Base-by-base conservation (phyloP, 306 rosid genomes). In the Cercis canadensis region DNA sequence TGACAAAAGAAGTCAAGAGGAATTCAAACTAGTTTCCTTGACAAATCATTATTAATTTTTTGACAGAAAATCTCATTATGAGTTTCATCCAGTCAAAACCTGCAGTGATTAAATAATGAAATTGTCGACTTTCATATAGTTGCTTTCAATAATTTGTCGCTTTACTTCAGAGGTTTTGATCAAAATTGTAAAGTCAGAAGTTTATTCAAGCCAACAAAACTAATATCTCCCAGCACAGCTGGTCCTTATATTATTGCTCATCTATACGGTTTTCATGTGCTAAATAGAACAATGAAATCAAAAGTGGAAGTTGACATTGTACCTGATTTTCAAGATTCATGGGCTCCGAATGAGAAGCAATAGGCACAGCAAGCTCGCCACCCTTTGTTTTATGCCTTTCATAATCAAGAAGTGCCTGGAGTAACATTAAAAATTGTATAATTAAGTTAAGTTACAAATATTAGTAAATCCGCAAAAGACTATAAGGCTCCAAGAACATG, bases 401-500 rank as follows among this genome's bases (percentile, higher is more conserved):
- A 69, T 91, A 95, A 84, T 91, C 97, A 80, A 95, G 96, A 62
- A 95, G 97, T 12, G 97, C 97, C 99, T 95, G 85, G 69, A 77
- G 75, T 54, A 69, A 68, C 16, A 73, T 45, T 50, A 16, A 58
- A 70, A 57, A 70, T 44, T 14, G 32, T 37, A 63, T 51, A 75
- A 78, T 15, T 39, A 63, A 70, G 31, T 18, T 39, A 40, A 33
- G 70, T 18, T 43, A 21, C 13, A 21, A 63, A 47, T 33, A n/a
- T 40, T 24, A 36, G 7, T 13, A 19, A 24, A 1, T 24, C 29
- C 29, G 3, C 29, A 24, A 24, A 1, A 24, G 49, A 24, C 8
- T 19, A 49, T 6, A 47, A 59, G 33, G 13, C 33, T 36, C 16
- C 46, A 12, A 62, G 12, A 41, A 18, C 63, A 78, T 34, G 75